Evolutionary conservation across 2,329 filamentous ascomycete genomes (phyloP).

Genomic region (Gaeumannomyces tritici): DNA sequence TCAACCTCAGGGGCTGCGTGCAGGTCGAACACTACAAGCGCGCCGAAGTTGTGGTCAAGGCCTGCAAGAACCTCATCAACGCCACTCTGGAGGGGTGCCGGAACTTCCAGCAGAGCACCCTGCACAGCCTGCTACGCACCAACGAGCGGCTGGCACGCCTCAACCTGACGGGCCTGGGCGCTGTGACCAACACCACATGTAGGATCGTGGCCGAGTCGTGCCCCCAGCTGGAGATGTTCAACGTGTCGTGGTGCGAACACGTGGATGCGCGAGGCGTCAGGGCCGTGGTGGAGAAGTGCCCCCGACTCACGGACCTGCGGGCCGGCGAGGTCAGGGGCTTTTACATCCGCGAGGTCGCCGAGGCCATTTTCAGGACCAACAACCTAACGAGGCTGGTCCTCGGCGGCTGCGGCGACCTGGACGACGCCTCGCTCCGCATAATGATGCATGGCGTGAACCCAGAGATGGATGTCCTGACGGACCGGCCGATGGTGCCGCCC

Average conservation of each 20-base stretch:
- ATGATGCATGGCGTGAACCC: constrained; percentile 70
- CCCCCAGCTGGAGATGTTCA: constrained; percentile 70
- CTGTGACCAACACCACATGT: constrained; percentile 76
- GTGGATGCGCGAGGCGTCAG: constrained; percentile 70
- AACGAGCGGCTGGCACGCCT: constrained; percentile 75
- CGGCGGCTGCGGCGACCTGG: constrained; percentile 69
- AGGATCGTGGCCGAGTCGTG: constrained; percentile 77
- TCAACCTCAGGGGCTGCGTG: constrained; percentile 86
- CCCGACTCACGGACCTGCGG: constrained; percentile 65
- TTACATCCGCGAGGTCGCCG: constrained; percentile 61
- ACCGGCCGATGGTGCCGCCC: constrained; percentile 64
- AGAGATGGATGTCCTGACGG: constrained; percentile 72
- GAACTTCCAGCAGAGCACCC: constrained; percentile 68
- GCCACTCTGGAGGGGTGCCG: constrained; percentile 84
- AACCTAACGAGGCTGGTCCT: constrained; percentile 74
- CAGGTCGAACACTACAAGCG: constrained; percentile 78
- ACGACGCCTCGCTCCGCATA: constrained; percentile 60
- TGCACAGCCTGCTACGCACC: constrained; percentile 64
- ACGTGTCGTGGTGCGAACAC: constrained; percentile 88
- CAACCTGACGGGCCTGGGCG: constrained; percentile 73
- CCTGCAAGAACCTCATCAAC: constrained; percentile 79
- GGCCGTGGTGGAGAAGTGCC: constrained; percentile 63
- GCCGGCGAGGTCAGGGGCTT: constrained; percentile 77
- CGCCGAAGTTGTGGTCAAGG: constrained; percentile 66
- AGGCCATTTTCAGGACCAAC: constrained; percentile 69